Percentiles rank a stretch among this genome's conserved stretches.
These are phyloP conservation scores for Aureobasidium sp. DNA, from an alignment of 2,329 filamentous ascomycete species.

Conservation along the genomic window DNA sequence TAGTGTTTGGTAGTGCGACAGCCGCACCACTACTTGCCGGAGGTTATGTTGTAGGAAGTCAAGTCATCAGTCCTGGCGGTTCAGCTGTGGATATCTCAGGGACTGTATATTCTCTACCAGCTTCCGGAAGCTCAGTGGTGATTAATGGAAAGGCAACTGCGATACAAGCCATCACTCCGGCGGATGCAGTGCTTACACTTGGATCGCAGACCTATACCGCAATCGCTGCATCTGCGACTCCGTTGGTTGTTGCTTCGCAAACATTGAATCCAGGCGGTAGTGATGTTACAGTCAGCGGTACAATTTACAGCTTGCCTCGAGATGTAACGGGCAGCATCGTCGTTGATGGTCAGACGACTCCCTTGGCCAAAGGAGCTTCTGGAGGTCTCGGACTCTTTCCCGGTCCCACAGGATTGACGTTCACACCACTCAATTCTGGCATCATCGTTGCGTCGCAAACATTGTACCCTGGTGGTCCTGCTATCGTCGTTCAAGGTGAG, in stretches of 20 bases:
- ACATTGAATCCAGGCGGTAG: background rate
- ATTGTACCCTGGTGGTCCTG: conserved; percentile 18
- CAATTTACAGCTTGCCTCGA: background rate
- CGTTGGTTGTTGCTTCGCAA: conserved; percentile 2
- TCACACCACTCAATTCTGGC: background rate
- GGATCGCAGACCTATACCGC: background rate
- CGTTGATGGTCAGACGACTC: background rate
- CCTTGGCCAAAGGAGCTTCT: background rate
- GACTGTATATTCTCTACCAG: background rate
- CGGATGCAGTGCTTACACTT: background rate
- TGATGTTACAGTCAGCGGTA: background rate
- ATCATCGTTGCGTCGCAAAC: conserved; percentile 7
- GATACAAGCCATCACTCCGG: background rate
- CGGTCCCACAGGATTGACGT: background rate
- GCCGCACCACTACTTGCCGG: background rate
- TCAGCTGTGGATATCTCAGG: background rate
- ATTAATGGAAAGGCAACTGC: background rate
- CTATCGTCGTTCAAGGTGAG: conserved; percentile 25
- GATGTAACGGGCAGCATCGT: background rate
- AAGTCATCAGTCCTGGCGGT: background rate
- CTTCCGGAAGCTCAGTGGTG: background rate
- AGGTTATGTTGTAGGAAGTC: background rate
- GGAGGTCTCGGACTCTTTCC: background rate
- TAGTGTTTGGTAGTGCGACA: background rate
- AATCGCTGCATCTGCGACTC: background rate